Evolutionary conservation across 495 filamentous ascomycete genomes (phyloP), one percentile per base, ranked within the genome.

Genomic region (Hypoxylon trugodes): DNA sequence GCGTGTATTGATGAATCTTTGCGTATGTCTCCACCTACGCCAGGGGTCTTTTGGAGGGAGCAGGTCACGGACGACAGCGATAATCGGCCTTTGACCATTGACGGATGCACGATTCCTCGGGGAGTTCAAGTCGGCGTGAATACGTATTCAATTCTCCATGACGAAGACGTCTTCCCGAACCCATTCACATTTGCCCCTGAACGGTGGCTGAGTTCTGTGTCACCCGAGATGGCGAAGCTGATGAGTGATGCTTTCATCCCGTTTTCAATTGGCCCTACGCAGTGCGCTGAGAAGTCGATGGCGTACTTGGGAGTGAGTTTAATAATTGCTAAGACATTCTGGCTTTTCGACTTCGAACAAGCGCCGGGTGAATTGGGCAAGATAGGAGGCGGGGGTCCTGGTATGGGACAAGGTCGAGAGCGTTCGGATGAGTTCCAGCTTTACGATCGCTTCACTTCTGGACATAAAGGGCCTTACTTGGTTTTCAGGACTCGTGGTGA

Each of bases 181-280:
- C n/a, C n/a, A n/a, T n/a, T n/a, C n/a, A n/a, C n/a, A n/a, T n/a
- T n/a, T n/a, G n/a, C n/a, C n/a, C n/a, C n/a, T n/a, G n/a, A n/a
- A n/a, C n/a, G n/a, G n/a, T n/a, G n/a, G n/a, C n/a, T n/a, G n/a
- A n/a, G n/a, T n/a, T n/a, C n/a, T n/a, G n/a, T n/a, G n/a, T n/a
- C n/a, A n/a, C n/a, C n/a, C n/a, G n/a, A n/a, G n/a, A n/a, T n/a
- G n/a, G n/a, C n/a, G n/a, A n/a, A n/a, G n/a, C n/a, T n/a, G n/a
- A 63, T 63, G 40, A 45, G 45, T n/a, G 61, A 65, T 2, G 78
- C 76, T 0, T 82, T 80, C 50, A 51, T 26, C 24, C 74, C 82
- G 0, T 84, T 83, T 64, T 73, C 68, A 0, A 22, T 76, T 19
- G 81, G 82, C 1, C 72, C 0, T 52, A 77, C 9, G 60, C 60